Conservation (phyloP, 345 rosid species). For the Pseudoturritis turrita region DNA sequence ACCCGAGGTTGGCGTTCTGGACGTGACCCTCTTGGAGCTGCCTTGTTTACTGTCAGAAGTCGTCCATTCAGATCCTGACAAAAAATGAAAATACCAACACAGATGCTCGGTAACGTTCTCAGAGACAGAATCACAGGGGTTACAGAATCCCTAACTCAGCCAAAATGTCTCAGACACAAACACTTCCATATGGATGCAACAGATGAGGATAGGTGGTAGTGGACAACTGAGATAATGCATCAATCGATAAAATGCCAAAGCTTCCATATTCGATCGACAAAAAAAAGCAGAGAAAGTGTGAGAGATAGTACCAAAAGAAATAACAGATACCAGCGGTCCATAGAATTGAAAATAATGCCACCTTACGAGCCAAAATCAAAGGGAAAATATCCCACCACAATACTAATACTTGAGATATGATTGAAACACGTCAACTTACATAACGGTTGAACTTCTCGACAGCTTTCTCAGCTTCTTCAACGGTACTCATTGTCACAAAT, state of each 20-base stretch:
- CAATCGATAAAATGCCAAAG: background rate
- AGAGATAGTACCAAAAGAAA: background rate
- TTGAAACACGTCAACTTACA: constrained; percentile 44
- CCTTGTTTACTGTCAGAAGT: constrained; percentile 74
- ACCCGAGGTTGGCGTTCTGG: constrained; percentile 59
- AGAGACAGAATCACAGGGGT: background rate
- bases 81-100: background rate
- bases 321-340: background rate
- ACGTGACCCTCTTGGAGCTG: constrained; percentile 76
- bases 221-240: background rate
- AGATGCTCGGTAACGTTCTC: background rate
- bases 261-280: background rate
- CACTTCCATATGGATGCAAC: background rate
- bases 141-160: background rate
- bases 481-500: constrained; percentile 83
- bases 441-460: constrained; percentile 59
- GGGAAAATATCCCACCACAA: background rate
- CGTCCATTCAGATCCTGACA: constrained; percentile 74
- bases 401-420: background rate
- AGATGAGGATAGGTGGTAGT: background rate
- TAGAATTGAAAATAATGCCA: background rate
- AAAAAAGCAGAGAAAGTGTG: background rate
- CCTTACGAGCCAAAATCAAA: background rate
- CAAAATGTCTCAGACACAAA: no score
- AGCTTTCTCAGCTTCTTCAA: constrained; percentile 86